Evolutionary conservation across 2,329 filamentous ascomycete species (phyloP).

Genomic region (Fusarium anguioides): DNA sequence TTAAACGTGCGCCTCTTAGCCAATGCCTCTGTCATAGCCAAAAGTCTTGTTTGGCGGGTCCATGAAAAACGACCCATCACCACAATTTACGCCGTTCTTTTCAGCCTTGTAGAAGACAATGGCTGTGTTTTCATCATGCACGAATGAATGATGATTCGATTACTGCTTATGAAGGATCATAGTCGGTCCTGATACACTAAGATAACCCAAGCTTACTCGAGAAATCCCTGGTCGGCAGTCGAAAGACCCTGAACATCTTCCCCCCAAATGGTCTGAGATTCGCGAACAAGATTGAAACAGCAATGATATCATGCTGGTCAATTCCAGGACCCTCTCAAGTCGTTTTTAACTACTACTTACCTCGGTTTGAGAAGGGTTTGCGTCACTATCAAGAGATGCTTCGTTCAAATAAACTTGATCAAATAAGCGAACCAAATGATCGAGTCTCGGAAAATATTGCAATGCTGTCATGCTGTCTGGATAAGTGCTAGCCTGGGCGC

Average conservation of each 20-base stretch:
- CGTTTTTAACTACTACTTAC: no score
- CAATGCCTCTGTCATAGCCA: no score
- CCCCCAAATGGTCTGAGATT: not conserved
- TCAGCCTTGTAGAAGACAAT: not conserved
- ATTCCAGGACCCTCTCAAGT: not conserved
- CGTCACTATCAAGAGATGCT: not conserved
- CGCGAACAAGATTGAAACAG: not conserved
- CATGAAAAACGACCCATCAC: not conserved
- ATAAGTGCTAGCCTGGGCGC: not conserved
- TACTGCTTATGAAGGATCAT: not conserved
- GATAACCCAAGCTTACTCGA: not conserved
- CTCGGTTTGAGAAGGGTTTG: no score
- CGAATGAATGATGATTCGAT: not conserved
- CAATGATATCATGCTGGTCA: not conserved
- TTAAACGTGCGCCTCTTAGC: not conserved
- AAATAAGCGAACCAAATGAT: no score
- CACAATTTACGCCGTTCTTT: not conserved
- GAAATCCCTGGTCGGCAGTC: not conserved
- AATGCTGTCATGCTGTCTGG: not conserved
- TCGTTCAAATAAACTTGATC: not conserved
- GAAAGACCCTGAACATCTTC: not conserved
- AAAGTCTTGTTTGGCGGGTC: not conserved
- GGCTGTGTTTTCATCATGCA: not conserved
- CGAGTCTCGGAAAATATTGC: not conserved
- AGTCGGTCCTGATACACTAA: not conserved